Evolutionary conservation across 306 rosid genomes (phyloP), one percentile per base, ranked within the genome.

Genomic region (Gillenia trifoliata): DNA sequence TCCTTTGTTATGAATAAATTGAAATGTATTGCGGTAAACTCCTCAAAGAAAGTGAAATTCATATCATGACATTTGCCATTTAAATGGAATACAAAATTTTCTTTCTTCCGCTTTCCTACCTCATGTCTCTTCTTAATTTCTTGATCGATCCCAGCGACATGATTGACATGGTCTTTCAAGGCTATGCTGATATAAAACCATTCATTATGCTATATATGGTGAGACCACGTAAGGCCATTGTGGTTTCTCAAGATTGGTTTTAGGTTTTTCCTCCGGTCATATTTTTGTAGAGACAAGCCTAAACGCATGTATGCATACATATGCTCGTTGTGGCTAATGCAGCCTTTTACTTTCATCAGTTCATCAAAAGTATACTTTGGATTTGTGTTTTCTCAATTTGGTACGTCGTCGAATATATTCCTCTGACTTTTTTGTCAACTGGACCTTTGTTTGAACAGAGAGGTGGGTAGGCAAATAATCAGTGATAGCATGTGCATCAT

Each of bases 371-470:
- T 54, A 75, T 25, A 67, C 33, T 5, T 75, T 5, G 25, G 36
- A n/a, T 34, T 66, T 38, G 52, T 19, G 59, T n/a, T 43, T 34
- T 71, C 20, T 10, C 0, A 6, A 38, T 36, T 76, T 45, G 43
- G 23, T 52, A 28, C 23, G 30, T 10, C 11, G 13, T 60, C 3
- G 23, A 23, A 29, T 45, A 67, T 36, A 23, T 71, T 52, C 11
- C 28, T 30, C 56, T 40, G 29, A 28, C 74, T 57, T 17, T 30
- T 66, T 55, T 28, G 23, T 54, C 20, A 16, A 20, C 59, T 66
- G 56, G 73, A 30, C 62, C 60, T 82, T 86, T 75, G 52, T 77
- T 80, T 75, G 79, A 75, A 69, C 87, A 85, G 82, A 47, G 60
- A 67, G 83, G 83, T 73, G 75, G 78, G 77, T 64, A 75, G 70